phyloP scores from a whole-genome alignment of 805 yeast genomes.

The Spathaspora girioi region DNA sequence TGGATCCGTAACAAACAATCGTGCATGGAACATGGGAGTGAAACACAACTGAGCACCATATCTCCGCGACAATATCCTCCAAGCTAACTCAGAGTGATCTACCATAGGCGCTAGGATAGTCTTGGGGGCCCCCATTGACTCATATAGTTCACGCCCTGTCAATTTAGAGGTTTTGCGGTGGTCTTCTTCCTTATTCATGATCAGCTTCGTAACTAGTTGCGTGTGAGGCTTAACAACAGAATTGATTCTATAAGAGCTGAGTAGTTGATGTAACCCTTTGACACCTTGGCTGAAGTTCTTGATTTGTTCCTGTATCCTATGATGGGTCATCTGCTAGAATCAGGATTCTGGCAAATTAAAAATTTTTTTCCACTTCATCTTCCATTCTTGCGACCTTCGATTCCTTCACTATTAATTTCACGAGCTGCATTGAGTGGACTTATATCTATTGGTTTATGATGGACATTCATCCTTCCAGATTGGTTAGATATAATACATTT shows the following conservation, averaged over 20 bases:
- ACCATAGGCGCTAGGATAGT: slow-evolving; percentile 98
- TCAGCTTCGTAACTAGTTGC: neutral
- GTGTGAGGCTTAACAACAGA: neutral
- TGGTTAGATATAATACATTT: too few species aligned
- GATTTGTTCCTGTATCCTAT: neutral
- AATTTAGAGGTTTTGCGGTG: neutral
- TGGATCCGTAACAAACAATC: slow-evolving; percentile 78
- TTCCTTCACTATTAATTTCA: too few species aligned
- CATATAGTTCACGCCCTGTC: slow-evolving; percentile 65
- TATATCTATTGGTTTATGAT: too few species aligned
- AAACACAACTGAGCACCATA: slow-evolving; percentile 94
- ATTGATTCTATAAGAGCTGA: neutral
- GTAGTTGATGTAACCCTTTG: neutral
- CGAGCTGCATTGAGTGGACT: too few species aligned
- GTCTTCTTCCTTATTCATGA: neutral
- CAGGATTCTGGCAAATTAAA: neutral
- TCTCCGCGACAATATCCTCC: slow-evolving; percentile 82
- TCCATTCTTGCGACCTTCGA: too few species aligned
- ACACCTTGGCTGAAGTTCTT: neutral
- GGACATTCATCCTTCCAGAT: too few species aligned
- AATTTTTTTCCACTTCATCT: too few species aligned
- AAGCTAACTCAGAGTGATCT: slow-evolving; percentile 92
- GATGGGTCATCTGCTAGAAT: neutral
- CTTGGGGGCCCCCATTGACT: slow-evolving; percentile 68
- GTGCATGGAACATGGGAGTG: slow-evolving; percentile 96